Base-by-base conservation (phyloP, 192 early-diverging fungal species). In the Coemansia sp. region DNA sequence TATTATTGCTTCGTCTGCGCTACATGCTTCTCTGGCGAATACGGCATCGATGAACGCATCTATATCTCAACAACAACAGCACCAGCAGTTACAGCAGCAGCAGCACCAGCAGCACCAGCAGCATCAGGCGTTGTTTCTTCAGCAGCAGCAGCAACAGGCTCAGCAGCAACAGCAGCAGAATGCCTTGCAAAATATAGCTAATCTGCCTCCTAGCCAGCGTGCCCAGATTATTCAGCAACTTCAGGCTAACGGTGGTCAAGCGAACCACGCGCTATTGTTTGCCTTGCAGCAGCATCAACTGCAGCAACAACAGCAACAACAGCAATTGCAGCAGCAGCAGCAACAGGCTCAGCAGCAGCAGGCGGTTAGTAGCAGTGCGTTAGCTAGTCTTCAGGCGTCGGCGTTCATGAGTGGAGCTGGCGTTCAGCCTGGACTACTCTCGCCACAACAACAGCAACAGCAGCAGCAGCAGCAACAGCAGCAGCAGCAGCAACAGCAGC, bases 161-260 rank as follows among this genome's bases (percentile, higher is more conserved):
- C 40, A 52, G 40, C 73, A 70, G 59, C 43, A 69, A 47, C 26
- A 26, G 59, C 43, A 69, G 54, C n/a, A n/a, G n/a, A 16, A 56
- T 18, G 40, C 58, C 0, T n/a, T 71, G 38, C 66, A 69, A 18
- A 47, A 52, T 15, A 26, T 81, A 26, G 18, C 45, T 7, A 9
- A 61, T 6, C 47, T 81, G 41, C n/a, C 60, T 32, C 72, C 70
- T 0, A 40, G 52, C 1, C 73, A 75, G 37, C 68, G 74, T n/a
- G 19, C 37, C 38, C 67, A 64, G 13, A 10, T 81, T 2, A 39
- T 81, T 5, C 73, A 76, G 69, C 79, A 81, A 38, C 37, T 81
- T 42, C 77, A 76, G 21, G 53, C 58, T 3, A 45, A 9, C 19
- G 64, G 61, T n/a, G 52, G 37, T 1, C 65, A 50, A n/a, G 43